Evolutionary conservation across 345 rosid species (phyloP).

Genomic region (Triadica sebifera): DNA sequence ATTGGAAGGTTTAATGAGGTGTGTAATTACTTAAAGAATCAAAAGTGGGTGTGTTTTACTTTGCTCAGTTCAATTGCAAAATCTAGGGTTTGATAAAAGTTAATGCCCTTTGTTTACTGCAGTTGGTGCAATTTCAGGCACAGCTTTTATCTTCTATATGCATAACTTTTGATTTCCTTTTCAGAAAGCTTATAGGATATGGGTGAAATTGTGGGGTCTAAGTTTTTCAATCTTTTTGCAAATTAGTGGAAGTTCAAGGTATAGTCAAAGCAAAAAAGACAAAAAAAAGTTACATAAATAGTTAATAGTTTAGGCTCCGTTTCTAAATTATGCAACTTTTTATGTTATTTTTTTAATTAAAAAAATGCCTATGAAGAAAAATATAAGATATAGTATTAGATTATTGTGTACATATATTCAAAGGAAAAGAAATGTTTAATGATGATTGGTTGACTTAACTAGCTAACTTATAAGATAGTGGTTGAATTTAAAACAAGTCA

Average conservation of each 20-base stretch:
- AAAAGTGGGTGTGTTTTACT: neutral
- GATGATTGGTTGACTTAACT: constrained; percentile 11
- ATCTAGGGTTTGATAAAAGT: constrained; percentile 31
- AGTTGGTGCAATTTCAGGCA: constrained; percentile 24
- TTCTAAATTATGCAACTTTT: no score
- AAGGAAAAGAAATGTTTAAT: neutral
- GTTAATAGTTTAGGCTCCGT: no score
- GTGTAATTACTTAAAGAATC: no score
- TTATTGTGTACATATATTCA: neutral
- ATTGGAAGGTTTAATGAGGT: no score
- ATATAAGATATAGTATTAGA: no score
- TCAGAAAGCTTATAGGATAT: constrained; percentile 19
- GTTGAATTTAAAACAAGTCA: constrained; percentile 5
- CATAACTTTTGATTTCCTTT: constrained; percentile 25
- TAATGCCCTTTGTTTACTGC: constrained; percentile 35
- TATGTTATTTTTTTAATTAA: no score
- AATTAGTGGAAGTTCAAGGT: constrained; percentile 1
- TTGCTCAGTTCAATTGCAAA: constrained; percentile 3
- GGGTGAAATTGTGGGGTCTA: constrained; percentile 34
- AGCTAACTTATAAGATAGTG: neutral
- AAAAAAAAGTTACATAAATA: no score
- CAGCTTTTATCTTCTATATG: constrained; percentile 32
- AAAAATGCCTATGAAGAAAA: no score
- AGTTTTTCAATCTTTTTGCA: neutral
- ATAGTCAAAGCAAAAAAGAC: neutral